Evolutionary conservation across 306 rosid species (phyloP).

Genomic region (Quercus ilex): DNA sequence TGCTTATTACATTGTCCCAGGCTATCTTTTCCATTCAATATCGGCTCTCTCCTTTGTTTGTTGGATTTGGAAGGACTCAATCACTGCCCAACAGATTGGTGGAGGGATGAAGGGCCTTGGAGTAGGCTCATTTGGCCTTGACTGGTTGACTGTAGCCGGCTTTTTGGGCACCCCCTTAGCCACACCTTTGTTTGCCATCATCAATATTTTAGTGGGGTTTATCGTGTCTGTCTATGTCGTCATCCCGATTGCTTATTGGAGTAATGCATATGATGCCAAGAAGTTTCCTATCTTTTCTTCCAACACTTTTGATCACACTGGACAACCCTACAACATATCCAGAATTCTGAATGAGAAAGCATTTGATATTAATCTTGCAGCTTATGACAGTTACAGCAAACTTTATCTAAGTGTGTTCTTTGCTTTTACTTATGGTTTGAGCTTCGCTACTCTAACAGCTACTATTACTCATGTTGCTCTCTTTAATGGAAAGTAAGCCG

Average conservation of each 20-base stretch:
- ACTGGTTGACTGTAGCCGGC: slow-evolving; percentile 75
- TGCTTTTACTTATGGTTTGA: slow-evolving; percentile 66
- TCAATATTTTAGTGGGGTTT: slow-evolving; percentile 56
- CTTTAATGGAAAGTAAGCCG: slow-evolving; percentile 79
- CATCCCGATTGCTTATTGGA: slow-evolving; percentile 66
- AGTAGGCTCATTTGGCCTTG: slow-evolving; percentile 65
- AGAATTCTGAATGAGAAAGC: slow-evolving; percentile 39
- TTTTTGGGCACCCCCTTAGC: slow-evolving; percentile 74
- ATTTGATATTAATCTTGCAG: slow-evolving; percentile 41
- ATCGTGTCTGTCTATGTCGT: slow-evolving; percentile 32
- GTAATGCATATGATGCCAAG: slow-evolving; percentile 56
- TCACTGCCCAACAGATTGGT: slow-evolving; percentile 79
- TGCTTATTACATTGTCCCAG: slow-evolving; percentile 67
- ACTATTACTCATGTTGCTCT: slow-evolving; percentile 73
- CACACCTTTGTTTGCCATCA: slow-evolving; percentile 60
- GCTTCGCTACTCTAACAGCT: slow-evolving; percentile 68
- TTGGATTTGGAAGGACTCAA: slow-evolving; percentile 65
- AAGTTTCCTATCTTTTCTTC: slow-evolving; percentile 70
- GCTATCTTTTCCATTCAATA: slow-evolving; percentile 67
- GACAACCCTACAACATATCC: slow-evolving; percentile 44
- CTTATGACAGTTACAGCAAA: slow-evolving; percentile 63
- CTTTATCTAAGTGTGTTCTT: slow-evolving; percentile 65
- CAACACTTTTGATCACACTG: slow-evolving; percentile 55
- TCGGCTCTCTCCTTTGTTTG: slow-evolving; percentile 59
- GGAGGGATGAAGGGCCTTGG: slow-evolving; percentile 76